Conservation (phyloP, 2,329 filamentous ascomycete species). For the Trichophyton schoenleinii region DNA sequence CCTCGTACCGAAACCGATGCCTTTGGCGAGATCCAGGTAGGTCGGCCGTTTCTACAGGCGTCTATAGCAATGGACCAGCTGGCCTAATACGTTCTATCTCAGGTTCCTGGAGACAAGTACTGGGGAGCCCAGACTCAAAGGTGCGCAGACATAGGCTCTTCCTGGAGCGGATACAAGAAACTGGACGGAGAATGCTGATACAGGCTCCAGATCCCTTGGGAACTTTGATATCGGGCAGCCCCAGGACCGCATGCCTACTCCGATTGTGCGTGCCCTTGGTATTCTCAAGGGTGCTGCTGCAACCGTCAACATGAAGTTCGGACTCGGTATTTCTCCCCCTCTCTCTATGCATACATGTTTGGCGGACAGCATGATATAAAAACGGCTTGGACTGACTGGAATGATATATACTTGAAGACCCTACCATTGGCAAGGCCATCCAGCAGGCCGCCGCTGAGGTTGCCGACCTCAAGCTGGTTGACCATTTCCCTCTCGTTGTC, state of each 20-base stretch:
- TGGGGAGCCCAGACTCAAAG: conserved; percentile 97
- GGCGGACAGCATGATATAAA: no score
- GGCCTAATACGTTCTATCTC: neutral
- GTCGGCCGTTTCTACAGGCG: conserved; percentile 8
- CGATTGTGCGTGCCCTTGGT: conserved; percentile 84
- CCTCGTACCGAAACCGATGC: conserved; percentile 85
- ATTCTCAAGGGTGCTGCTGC: conserved; percentile 95
- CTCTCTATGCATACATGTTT: no score
- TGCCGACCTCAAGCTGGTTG: conserved; percentile 79
- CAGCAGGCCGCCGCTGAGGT: conserved; percentile 91
- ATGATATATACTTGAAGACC: conserved; percentile 43
- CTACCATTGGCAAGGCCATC: conserved; percentile 81
- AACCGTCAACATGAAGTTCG: conserved; percentile 87
- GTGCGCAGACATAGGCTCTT: conserved; percentile 21
- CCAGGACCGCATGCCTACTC: conserved; percentile 92
- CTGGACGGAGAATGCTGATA: neutral
- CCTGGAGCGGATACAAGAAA: neutral
- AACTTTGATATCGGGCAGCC: conserved; percentile 99
- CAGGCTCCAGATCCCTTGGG: conserved; percentile 54
- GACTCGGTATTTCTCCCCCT: conserved; percentile 48
- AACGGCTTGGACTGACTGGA: no score
- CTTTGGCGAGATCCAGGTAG: conserved; percentile 79
- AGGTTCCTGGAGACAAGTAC: conserved; percentile 81
- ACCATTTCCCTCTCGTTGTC: conserved; percentile 96
- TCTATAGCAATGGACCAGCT: neutral